A percentile compares a stretch with the other conserved stretches of the same genome.
These are phyloP conservation scores for Corrigiola litoralis DNA, from an alignment of 179 eudicot species.

Conservation along the genomic window DNA sequence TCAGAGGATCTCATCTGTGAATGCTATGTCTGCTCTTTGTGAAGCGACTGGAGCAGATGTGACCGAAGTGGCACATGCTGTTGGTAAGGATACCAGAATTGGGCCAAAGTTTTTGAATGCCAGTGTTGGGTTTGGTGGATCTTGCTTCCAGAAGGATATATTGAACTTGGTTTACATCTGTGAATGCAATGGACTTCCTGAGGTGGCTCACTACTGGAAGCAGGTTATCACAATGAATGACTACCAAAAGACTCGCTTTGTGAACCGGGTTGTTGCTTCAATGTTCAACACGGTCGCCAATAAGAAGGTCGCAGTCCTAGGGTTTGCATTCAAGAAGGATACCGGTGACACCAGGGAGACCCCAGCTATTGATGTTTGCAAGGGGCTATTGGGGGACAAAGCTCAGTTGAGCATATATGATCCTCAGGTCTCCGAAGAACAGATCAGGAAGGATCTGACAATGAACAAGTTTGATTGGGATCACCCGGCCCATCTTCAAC, in stretches of 20 bases:
- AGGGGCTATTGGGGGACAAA: conserved; percentile 45
- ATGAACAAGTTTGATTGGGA: conserved; percentile 55
- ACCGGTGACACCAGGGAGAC: conserved; percentile 52
- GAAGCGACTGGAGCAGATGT: conserved; percentile 53
- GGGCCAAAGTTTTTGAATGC: conserved; percentile 44
- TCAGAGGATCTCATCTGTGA: conserved; percentile 52
- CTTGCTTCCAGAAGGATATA: conserved; percentile 52
- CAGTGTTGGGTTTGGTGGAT: conserved; percentile 51
- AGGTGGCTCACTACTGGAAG: conserved; percentile 52
- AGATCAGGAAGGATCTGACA: conserved; percentile 36
- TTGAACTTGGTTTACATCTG: conserved; percentile 49
- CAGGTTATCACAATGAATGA: conserved; percentile 45
- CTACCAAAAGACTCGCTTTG: conserved; percentile 48
- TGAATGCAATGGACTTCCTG: conserved; percentile 50
- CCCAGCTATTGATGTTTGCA: conserved; percentile 52
- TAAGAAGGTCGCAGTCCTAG: conserved; percentile 43
- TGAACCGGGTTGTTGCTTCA: conserved; percentile 43
- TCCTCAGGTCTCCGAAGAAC: conserved; percentile 45
- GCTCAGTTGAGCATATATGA: conserved; percentile 44
- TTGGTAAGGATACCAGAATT: conserved; percentile 47
- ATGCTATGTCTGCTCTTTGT: conserved; percentile 48
- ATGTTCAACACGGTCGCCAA: conserved; percentile 47
- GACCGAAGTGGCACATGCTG: conserved; percentile 43
- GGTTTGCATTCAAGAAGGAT: conserved; percentile 49
- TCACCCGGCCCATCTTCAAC: conserved; percentile 51